phyloP scores from a whole-genome alignment of 768 basidiomycete genomes.

The Wakefieldia striispora region DNA sequence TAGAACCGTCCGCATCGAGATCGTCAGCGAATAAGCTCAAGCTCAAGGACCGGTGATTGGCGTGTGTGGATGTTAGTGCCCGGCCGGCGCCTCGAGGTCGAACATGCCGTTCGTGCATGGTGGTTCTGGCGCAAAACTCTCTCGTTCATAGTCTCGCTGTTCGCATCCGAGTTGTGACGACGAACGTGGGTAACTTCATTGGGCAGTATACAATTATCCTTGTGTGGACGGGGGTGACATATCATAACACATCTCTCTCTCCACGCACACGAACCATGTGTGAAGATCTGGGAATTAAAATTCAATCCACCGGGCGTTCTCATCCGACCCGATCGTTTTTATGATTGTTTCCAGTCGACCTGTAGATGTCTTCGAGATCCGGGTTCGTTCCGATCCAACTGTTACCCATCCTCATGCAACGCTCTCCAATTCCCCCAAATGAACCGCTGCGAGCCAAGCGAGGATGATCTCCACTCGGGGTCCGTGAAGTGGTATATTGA shows the following conservation, averaged over 20 bases:
- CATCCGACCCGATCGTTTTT: too few relatives aligned
- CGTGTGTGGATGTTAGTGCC: too few relatives aligned
- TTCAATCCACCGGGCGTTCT: too few relatives aligned
- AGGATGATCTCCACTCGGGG: conserved; percentile 83
- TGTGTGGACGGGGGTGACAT: neutral
- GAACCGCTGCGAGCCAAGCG: conserved; percentile 82
- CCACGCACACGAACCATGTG: too few relatives aligned
- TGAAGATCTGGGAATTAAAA: too few relatives aligned
- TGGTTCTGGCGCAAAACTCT: too few relatives aligned
- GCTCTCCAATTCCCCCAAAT: conserved; percentile 68
- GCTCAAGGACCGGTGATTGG: conserved; percentile 22
- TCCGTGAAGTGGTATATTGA: conserved; percentile 82
- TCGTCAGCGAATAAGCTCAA: neutral
- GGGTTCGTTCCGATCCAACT: neutral
- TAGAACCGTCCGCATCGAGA: too few relatives aligned
- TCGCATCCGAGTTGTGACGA: too few relatives aligned
- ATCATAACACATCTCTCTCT: too few relatives aligned
- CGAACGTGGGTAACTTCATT: too few relatives aligned
- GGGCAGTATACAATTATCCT: neutral
- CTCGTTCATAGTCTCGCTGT: too few relatives aligned
- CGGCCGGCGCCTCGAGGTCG: too few relatives aligned
- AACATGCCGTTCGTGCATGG: conserved; percentile 29
- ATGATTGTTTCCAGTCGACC: neutral
- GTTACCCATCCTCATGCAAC: conserved; percentile 17
- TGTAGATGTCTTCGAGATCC: conserved; percentile 9